phyloP scores from a whole-genome alignment of 1,284 basidiomycete species.

The Tilletia indica region DNA sequence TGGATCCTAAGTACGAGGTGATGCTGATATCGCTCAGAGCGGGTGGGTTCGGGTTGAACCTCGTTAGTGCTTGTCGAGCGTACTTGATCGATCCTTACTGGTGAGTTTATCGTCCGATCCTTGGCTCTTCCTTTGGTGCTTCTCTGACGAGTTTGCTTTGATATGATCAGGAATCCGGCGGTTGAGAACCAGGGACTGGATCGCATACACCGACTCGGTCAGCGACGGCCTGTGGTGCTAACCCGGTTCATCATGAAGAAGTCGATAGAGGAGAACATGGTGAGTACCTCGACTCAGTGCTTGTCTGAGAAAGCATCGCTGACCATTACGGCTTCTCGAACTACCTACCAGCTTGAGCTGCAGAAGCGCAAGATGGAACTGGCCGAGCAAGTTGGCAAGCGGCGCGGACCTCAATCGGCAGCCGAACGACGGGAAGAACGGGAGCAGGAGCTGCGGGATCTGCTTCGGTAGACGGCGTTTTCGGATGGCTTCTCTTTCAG shows the following conservation, averaged over 20 bases:
- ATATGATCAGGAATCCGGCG: constrained; percentile 76
- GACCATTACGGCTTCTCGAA: not conserved
- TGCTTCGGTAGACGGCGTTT: not conserved
- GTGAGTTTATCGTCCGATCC: constrained; percentile 58
- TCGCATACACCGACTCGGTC: constrained; percentile 51
- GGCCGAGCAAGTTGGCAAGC: constrained; percentile 45
- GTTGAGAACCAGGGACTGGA: constrained; percentile 65
- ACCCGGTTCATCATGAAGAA: constrained; percentile 51
- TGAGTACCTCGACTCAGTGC: constrained; percentile 13
- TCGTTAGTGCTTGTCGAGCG: constrained; percentile 65
- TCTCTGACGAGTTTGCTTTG: constrained; percentile 24
- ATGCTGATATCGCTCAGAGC: constrained; percentile 50
- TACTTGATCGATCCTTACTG: constrained; percentile 95
- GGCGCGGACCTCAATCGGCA: constrained; percentile 3
- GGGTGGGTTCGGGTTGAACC: constrained; percentile 67
- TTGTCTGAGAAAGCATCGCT: not conserved
- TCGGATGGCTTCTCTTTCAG: too few relatives aligned
- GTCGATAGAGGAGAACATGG: constrained; percentile 55
- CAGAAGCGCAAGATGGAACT: constrained; percentile 52
- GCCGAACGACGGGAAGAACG: constrained; percentile 6
- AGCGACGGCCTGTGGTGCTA: constrained; percentile 46
- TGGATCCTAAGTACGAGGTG: constrained; percentile 44
- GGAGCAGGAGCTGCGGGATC: not conserved
- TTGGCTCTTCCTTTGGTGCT: not conserved
- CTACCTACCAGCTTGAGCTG: constrained; percentile 31